Conservation (phyloP, 2,329 filamentous ascomycete species). For the Penicillium sp. region DNA sequence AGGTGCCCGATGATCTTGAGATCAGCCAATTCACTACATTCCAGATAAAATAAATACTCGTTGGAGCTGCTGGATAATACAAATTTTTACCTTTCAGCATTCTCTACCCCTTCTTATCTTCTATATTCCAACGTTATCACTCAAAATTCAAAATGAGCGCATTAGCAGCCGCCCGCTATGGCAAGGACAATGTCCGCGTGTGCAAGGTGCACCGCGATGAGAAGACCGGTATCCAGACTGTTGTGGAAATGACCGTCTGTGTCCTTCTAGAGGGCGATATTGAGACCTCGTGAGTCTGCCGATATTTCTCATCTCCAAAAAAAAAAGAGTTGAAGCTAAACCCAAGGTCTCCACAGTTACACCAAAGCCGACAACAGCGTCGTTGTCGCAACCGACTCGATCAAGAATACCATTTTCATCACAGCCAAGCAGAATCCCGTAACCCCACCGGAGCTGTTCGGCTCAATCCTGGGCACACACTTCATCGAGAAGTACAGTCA, state of each 20-base stretch:
- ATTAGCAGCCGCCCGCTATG: constrained; percentile 50
- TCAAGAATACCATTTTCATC: constrained; percentile 97
- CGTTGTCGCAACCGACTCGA: constrained; percentile 93
- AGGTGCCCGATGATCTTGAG: constrained; percentile 35
- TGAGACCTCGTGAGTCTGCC: constrained; percentile 65
- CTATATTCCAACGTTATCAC: not conserved
- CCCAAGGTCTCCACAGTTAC: constrained; percentile 59
- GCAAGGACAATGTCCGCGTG: constrained; percentile 94
- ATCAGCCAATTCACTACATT: not conserved
- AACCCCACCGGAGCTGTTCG: constrained; percentile 89
- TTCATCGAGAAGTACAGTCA: constrained; percentile 86
- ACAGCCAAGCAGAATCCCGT: constrained; percentile 91
- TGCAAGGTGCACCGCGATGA: constrained; percentile 88
- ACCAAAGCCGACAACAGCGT: constrained; percentile 92
- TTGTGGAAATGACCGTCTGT: constrained; percentile 93
- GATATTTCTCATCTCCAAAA: not conserved
- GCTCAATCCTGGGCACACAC: constrained; percentile 78
- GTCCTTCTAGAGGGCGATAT: constrained; percentile 92
- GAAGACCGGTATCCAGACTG: constrained; percentile 73
- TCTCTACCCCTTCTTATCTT: not conserved
- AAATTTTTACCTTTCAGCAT: not conserved
- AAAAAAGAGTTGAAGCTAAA: constrained; percentile 8
- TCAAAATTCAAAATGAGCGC: constrained; percentile 30
- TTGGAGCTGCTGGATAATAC: not conserved
- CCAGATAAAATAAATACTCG: constrained; percentile 6